phyloP scores from a whole-genome alignment of 768 basidiomycete species.

The Pleurotus cornucopiae region DNA sequence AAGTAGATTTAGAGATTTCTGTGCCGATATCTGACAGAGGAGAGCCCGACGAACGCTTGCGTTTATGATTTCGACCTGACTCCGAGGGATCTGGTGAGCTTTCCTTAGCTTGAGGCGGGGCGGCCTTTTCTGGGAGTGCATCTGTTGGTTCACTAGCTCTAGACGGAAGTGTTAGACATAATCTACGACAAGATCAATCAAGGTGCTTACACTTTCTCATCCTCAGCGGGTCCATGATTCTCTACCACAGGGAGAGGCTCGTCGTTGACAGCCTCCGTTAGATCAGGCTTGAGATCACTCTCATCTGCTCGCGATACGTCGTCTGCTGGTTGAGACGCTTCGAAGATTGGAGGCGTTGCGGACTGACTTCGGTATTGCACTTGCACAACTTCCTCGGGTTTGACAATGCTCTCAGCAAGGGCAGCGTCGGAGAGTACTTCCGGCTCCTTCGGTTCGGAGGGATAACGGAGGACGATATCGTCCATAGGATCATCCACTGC shows the following conservation, averaged over 20 bases:
- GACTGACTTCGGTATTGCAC: too few relatives aligned
- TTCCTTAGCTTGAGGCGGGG: background rate
- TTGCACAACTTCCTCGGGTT: too few relatives aligned
- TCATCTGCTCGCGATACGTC: too few relatives aligned
- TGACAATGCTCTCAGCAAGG: too few relatives aligned
- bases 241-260: too few relatives aligned
- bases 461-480: constrained; percentile 19
- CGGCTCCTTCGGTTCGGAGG: constrained; percentile 10
- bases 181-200: background rate
- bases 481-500: constrained; percentile 6
- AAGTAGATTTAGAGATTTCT: background rate
- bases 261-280: too few relatives aligned
- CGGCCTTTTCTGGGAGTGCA: background rate
- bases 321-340: too few relatives aligned
- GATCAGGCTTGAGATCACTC: too few relatives aligned
- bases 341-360: too few relatives aligned
- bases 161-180: background rate
- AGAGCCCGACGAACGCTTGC: background rate
- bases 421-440: too few relatives aligned
- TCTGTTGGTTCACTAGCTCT: background rate
- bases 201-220: background rate
- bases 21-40: background rate
- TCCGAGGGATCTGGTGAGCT: background rate
- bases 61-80: background rate
- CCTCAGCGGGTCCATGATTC: too few relatives aligned